Conservation (phyloP, 257 asterid species). For the Solanum clarkiae region DNA sequence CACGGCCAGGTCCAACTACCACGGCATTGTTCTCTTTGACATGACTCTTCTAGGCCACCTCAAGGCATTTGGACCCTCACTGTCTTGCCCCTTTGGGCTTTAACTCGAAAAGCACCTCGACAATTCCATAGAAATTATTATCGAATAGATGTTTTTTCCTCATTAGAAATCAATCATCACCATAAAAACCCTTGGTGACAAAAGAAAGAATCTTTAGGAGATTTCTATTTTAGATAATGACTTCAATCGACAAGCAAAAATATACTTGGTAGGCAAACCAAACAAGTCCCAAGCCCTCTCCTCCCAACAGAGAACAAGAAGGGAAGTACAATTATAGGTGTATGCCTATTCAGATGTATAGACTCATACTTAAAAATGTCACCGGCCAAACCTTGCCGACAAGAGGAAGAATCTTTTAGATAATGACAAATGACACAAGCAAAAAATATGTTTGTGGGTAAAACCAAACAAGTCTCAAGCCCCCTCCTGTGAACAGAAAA, state of each 20-base stretch:
- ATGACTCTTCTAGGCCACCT: neutral
- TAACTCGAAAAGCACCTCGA: neutral
- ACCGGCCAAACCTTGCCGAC: neutral
- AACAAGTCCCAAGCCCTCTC: neutral
- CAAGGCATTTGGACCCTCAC: neutral
- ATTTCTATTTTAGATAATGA: neutral
- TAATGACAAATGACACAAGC: neutral
- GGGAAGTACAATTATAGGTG: neutral
- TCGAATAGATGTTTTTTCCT: neutral
- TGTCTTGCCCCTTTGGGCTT: neutral
- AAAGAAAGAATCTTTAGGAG: neutral
- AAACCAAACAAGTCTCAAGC: neutral
- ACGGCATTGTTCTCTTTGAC: neutral
- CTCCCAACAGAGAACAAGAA: neutral
- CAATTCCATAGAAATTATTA: neutral
- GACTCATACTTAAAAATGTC: neutral
- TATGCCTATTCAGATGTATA: neutral
- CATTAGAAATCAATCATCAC: neutral
- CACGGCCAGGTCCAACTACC: neutral
- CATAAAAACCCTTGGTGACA: neutral
- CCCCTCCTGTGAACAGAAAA: neutral
- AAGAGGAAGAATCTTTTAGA: neutral
- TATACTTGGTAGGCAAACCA: neutral
- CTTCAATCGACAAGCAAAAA: neutral
- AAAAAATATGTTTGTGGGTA: neutral